Evolutionary conservation across 306 rosid genomes (phyloP), one percentile per base, ranked within the genome.

Genomic region (Benincasa hispida): DNA sequence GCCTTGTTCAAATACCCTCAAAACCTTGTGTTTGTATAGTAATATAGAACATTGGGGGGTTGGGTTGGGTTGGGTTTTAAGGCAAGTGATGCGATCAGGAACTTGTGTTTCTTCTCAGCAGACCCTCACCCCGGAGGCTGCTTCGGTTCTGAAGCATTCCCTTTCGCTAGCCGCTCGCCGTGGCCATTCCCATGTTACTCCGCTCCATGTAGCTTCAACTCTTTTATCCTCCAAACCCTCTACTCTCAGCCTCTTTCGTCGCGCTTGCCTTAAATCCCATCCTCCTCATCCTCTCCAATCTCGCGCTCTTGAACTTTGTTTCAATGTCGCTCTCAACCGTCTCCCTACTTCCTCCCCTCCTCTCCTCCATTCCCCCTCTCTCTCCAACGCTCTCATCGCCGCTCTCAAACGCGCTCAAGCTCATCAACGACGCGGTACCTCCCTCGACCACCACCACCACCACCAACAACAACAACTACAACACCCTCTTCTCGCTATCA

Each of bases 301-400:
- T n/a, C n/a, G 68, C 10, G 80, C 80, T 2, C 80, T 77, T 14
- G 80, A 77, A 25, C 80, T 77, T 6, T 77, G 80, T 17, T 77
- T 77, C 74, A 77, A 77, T 27, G 80, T 77, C 48, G 80, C 80
- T 14, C 75, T 77, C 35, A 77, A 77, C 19, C 80, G 80, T 62
- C 63, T 77, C 30, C 80, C 79, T 3, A 17, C 80, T 2, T 77
- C 74, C 28, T 77, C 75, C 21, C 41, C 75, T 5, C 65, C 75
- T 13, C 72, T 77, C 63, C 39, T 77, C 35, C 63, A 39, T 12
- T 18, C 57, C 24, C 79, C 79, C 0, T 51, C 80, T 0, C 32
- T 77, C 24, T 77, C 80, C 51, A 77, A 77, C 11, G 80, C 80
- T 25, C 72, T 77, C n/a, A 41, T 77, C 41, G 80, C 80, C 1